phyloP scores from a whole-genome alignment of 257 asterid genomes.

The Buddleja alternifolia region DNA sequence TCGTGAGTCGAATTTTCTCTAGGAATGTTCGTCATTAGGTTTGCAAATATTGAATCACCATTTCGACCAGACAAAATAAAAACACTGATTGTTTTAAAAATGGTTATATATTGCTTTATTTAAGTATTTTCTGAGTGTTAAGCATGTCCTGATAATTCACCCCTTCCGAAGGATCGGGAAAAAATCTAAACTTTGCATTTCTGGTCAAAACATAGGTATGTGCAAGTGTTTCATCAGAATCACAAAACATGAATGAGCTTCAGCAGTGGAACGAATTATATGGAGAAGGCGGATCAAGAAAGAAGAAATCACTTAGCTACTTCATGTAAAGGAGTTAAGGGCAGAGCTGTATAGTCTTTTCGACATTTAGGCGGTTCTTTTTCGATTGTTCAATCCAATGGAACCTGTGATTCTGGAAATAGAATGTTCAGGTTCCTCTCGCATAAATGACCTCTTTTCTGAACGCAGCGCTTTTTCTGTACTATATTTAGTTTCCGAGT shows the following conservation, averaged over 20 bases:
- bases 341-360: slow-evolving; percentile 19
- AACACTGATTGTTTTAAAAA: neutral
- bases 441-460: neutral
- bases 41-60: neutral
- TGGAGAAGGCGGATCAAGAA: slow-evolving; percentile 86
- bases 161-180: too few species aligned
- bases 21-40: neutral
- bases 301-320: slow-evolving; percentile 71
- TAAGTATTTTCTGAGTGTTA: too few species aligned
- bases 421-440: slow-evolving; percentile 43
- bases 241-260: slow-evolving; percentile 71
- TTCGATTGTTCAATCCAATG: neutral
- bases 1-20: neutral
- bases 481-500: slow-evolving; percentile 35
- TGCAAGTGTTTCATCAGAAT: slow-evolving; percentile 77
- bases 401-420: slow-evolving; percentile 27
- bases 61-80: neutral
- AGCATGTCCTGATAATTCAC: too few species aligned
- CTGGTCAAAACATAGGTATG: slow-evolving; percentile 55
- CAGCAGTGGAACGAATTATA: slow-evolving; percentile 76
- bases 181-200: neutral
- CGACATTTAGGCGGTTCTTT: slow-evolving; percentile 8
- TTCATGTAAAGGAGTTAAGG: slow-evolving; percentile 49
- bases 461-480: slow-evolving; percentile 27
- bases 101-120: too few species aligned